A percentile compares a stretch with the other conserved stretches of the same genome.
Conservation (phyloP, 441 rosid species). For the Populus trichocarpa region DNA sequence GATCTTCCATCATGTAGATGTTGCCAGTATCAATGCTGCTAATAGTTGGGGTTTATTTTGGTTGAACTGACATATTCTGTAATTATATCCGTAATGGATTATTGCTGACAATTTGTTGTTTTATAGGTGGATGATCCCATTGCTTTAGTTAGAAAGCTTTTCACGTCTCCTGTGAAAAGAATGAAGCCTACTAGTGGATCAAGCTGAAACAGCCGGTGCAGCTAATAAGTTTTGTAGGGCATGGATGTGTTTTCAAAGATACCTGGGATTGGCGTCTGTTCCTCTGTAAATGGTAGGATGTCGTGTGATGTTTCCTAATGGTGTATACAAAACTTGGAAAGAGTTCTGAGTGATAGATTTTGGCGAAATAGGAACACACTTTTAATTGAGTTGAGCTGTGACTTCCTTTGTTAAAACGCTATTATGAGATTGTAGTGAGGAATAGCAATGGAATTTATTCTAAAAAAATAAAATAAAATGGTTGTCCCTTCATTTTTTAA, state of each 20-base stretch:
- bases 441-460: slow-evolving; percentile 2
- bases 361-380: too few species aligned
- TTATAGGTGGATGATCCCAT: slow-evolving; percentile 82
- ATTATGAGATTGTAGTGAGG: slow-evolving; percentile 1
- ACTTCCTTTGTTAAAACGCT: neutral
- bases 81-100: neutral
- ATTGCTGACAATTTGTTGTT: slow-evolving; percentile 9
- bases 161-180: slow-evolving; percentile 61
- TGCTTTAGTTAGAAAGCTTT: slow-evolving; percentile 71
- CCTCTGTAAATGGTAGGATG: neutral
- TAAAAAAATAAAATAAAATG: neutral
- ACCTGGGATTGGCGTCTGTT: neutral
- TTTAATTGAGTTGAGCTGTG: neutral
- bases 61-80: neutral
- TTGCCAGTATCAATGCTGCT: neutral
- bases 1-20: neutral
- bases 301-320: neutral
- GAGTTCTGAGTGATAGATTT: too few species aligned
- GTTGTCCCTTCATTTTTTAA: slow-evolving; percentile 7
- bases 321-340: neutral
- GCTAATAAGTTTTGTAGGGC: slow-evolving; percentile 6
- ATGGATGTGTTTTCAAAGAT: neutral
- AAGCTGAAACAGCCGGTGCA: slow-evolving; percentile 18
- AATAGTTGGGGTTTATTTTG: neutral
- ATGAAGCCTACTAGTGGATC: slow-evolving; percentile 36